A percentile compares a stretch with the other conserved stretches of the same genome.
phyloP scores from a whole-genome alignment of 1,284 basidiomycete genomes.

The Ustilago bromivora region DNA sequence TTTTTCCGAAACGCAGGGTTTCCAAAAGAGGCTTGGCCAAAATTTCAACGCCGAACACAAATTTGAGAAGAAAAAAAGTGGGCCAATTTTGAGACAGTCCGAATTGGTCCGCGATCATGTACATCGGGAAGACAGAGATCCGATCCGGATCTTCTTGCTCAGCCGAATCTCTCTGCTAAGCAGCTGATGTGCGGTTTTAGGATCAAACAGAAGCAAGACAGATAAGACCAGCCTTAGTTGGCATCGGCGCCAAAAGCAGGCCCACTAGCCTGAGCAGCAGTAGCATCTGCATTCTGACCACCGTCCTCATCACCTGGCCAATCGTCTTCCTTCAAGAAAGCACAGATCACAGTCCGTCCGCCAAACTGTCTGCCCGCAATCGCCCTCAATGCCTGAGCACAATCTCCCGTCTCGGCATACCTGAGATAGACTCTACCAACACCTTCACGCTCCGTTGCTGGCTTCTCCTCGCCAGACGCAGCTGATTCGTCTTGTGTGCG shows the following conservation, averaged over 20 bases:
- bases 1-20: background rate
- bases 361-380: constrained; percentile 92
- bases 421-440: constrained; percentile 95
- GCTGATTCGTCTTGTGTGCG: constrained; percentile 56
- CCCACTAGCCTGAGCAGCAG: constrained; percentile 54
- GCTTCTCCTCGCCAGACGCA: constrained; percentile 60
- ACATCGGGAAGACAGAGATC: background rate
- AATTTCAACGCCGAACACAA: background rate
- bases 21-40: background rate
- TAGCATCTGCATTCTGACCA: constrained; percentile 55
- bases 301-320: constrained; percentile 66
- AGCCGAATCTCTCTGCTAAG: background rate
- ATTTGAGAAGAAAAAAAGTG: constrained; percentile 8
- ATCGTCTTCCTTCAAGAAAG: constrained; percentile 67
- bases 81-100: constrained; percentile 8
- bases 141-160: no score
- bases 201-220: background rate
- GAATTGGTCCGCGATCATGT: constrained; percentile 4
- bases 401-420: constrained; percentile 77
- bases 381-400: constrained; percentile 80
- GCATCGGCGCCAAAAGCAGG: constrained; percentile 32
- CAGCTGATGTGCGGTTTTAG: background rate
- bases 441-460: constrained; percentile 83
- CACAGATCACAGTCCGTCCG: constrained; percentile 81
- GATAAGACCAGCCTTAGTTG: background rate